A percentile compares a stretch with the other conserved stretches of the same genome.
These are phyloP conservation scores for Trichosporon coremiiforme DNA, from an alignment of 1,284 basidiomycete genomes.

Conservation along the genomic window DNA sequence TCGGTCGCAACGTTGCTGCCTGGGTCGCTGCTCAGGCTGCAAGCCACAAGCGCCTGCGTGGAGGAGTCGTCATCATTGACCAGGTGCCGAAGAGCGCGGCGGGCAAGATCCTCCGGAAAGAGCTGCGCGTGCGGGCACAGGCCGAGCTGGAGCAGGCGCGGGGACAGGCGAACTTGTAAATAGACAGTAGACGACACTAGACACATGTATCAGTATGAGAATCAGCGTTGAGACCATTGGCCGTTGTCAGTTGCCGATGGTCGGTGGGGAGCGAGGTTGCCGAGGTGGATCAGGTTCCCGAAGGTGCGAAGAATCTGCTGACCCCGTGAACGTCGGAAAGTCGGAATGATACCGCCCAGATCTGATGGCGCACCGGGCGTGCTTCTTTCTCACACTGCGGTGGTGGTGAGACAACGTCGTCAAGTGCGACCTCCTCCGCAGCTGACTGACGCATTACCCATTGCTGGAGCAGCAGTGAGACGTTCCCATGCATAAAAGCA, in stretches of 20 bases:
- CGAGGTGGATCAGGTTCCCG: too few relatives aligned
- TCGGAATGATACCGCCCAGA: neutral
- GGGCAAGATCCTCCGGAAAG: slow-evolving; percentile 51
- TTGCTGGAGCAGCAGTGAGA: neutral
- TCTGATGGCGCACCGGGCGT: neutral
- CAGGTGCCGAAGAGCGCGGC: slow-evolving; percentile 57
- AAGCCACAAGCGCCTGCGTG: slow-evolving; percentile 58
- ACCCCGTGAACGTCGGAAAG: neutral
- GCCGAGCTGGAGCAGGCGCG: slow-evolving; percentile 21
- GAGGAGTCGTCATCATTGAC: slow-evolving; percentile 58
- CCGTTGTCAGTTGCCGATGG: neutral
- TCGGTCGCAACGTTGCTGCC: slow-evolving; percentile 60
- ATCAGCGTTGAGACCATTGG: neutral
- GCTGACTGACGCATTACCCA: neutral
- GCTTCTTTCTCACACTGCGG: neutral
- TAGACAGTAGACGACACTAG: slow-evolving; percentile 2
- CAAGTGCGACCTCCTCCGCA: neutral
- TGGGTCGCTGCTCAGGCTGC: slow-evolving; percentile 66
- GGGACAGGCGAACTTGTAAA: slow-evolving; percentile 14
- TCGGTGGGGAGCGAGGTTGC: too few relatives aligned
- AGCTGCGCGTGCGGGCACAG: slow-evolving; percentile 38
- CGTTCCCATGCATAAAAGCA: neutral
- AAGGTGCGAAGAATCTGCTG: too few relatives aligned
- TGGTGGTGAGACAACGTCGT: neutral
- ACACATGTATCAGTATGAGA: slow-evolving; percentile 1